These are phyloP conservation scores for Pseudopyricularia cyperi DNA, from an alignment of 2,329 filamentous ascomycete species.

Conservation along the genomic window DNA sequence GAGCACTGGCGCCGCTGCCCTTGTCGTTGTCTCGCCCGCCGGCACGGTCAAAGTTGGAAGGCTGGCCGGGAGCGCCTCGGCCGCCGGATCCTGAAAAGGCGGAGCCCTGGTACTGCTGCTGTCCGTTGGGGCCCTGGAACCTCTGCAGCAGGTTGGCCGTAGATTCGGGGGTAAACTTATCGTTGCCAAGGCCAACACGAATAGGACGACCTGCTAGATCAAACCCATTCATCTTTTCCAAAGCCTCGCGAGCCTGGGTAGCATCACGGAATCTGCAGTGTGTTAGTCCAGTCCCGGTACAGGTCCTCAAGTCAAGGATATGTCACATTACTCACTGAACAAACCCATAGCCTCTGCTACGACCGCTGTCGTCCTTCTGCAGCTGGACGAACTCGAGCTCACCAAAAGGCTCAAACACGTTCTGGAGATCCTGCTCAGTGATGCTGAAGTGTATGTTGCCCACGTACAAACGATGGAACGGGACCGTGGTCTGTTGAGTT, in stretches of 20 bases:
- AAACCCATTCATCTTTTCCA: constrained; percentile 99
- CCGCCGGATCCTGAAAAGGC: constrained; percentile 84
- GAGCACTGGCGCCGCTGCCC: constrained; percentile 77
- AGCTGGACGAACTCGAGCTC: constrained; percentile 96
- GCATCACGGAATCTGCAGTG: constrained; percentile 72
- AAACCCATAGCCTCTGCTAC: constrained; percentile 93
- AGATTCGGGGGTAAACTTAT: constrained; percentile 98
- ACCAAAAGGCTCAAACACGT: constrained; percentile 95
- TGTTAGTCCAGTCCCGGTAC: background rate
- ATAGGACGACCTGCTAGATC: constrained; percentile 95
- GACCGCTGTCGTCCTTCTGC: constrained; percentile 85
- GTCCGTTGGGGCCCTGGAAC: constrained; percentile 62
- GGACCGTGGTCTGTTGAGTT: constrained; percentile 68
- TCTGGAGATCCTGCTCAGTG: constrained; percentile 87
- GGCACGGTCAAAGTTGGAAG: constrained; percentile 81
- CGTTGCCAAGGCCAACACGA: constrained; percentile 96
- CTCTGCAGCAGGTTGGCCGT: constrained; percentile 85
- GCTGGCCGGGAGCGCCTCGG: constrained; percentile 41
- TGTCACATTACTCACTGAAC: constrained; percentile 67
- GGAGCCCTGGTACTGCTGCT: constrained; percentile 68
- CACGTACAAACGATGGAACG: constrained; percentile 96
- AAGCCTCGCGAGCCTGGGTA: constrained; percentile 78
- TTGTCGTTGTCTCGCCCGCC: constrained; percentile 84
- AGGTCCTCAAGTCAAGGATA: constrained; percentile 1
- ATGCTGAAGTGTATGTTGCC: constrained; percentile 99